Base-by-base conservation (phyloP, 1,284 basidiomycete genomes). In the Fomitopsis pinicola region DNA sequence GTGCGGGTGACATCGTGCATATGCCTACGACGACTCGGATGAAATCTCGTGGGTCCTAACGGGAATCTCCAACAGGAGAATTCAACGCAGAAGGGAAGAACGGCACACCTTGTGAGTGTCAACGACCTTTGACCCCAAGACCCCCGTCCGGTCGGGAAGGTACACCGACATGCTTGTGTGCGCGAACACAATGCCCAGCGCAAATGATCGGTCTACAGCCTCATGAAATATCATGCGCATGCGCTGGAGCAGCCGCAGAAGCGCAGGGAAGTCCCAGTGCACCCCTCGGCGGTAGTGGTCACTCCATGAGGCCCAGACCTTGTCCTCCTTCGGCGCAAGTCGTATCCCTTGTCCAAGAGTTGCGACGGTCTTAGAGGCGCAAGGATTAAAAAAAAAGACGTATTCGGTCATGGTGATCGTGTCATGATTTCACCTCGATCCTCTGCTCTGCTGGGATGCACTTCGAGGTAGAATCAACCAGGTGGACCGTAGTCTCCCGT, bases 101-200 rank as follows among this genome's bases (percentile, higher is more conserved):
- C 26, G 22, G 35, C 30, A 15, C 17, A 52, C 50, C 15, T 28
- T 17, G 22, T 52, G 50, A 15, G 22, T 19, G 17, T 55, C 50
- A 55, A 59, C 35, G 9, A 22, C 22, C 36, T 55, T 33, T n/a
- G 33, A 57, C 12, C 58, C 36, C 50, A 59, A 45, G 19, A 55
- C 48, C n/a, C 58, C 58, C 19, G 58, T 59, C n/a, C 58, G 48
- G 22, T 59, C 52, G 14, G 58, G 54, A 19, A 59, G 19, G 42
- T 59, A 55, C 14, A 59, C 58, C 8, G n/a, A 52, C 17, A 59
- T 19, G 12, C 3, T 55, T 33, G 15, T 36, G 10, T 19, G n/a
- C 14, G 58, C 53, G 12, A 59, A 22, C 28, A 55, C 53, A 28
- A 59, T n/a, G 35, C 58, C 58, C 17, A 59, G 40, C 17, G 40